These are phyloP conservation scores for Prunus yedoensis DNA, from an alignment of 331 rosid species.

Conservation along the genomic window DNA sequence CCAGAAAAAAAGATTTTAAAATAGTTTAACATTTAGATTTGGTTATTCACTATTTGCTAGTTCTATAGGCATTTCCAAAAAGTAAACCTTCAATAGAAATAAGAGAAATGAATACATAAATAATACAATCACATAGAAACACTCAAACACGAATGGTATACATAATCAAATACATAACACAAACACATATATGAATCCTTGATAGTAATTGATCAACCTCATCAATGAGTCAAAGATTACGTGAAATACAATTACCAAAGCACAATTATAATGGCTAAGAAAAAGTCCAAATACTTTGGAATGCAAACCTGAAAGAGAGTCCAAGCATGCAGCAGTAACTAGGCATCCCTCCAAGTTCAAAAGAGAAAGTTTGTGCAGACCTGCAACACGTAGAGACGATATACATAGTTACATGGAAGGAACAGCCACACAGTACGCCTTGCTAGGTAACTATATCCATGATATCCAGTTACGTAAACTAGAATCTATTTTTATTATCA, in stretches of 20 bases:
- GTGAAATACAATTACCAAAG: background rate
- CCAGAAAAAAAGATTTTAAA: background rate
- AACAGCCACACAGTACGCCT: background rate
- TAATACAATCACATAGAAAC: background rate
- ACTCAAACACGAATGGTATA: background rate
- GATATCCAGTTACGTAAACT: background rate
- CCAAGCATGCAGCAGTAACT: conserved; percentile 81
- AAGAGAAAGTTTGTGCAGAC: conserved; percentile 67
- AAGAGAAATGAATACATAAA: background rate
- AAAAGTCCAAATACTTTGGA: conserved; percentile 5
- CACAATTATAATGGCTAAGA: background rate
- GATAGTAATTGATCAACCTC: background rate
- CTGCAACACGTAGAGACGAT: conserved; percentile 45
- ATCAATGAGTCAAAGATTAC: background rate
- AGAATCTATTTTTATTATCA: no score
- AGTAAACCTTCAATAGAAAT: background rate
- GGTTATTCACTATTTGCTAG: background rate
- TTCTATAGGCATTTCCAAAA: background rate
- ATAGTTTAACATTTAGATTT: background rate
- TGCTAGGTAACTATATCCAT: background rate
- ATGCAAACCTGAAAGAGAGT: conserved; percentile 74
- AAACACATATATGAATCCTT: background rate
- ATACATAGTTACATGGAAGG: conserved; percentile 8
- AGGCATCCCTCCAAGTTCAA: conserved; percentile 94
- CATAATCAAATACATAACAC: background rate